Base-by-base conservation (phyloP, 805 yeast species). In the Kodamaea laetipori region DNA sequence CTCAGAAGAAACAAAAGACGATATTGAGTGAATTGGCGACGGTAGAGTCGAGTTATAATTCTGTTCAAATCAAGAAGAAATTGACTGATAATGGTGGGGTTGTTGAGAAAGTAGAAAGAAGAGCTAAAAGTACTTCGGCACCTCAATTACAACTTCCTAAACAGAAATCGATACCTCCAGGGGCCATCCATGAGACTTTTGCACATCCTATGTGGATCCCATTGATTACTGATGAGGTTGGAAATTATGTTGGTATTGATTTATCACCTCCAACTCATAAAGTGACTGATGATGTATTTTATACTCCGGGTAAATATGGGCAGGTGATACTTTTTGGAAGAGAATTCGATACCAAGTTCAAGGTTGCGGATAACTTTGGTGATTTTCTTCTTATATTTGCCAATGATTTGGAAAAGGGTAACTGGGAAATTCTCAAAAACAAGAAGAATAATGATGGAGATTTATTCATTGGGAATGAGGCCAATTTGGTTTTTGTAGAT, bases 121-220 rank as follows among this genome's bases (percentile, higher is more conserved):
- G 17, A 12, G 37, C 44, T 10, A 49, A 46, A 30, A 25, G 41
- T 30, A 27, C 19, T 4, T 19, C 19, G 19, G 17, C 24, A 7
- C 43, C 30, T 12, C 46, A 10, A 17, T 28, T 35, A 19, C 44
- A 17, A 17, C 54, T 56, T 50, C 69, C 60, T 84, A 84, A 42
- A 3, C 76, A 71, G 65, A 74, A 74, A 46, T 82, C 94, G 0
- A 73, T 88, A 11, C 99, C 99, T 6, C 86, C 86, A 13, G 83
- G 82, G 4, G 69, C 82, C 9, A 71, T 90, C 35, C 86, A 86
- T 60, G 75, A 78, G 6, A 80, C 81, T 5, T 94, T 89, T 64
- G 92, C 96, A n/a, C 88, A 88, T 62, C 81, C 88, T 3, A 80
- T 78, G 55, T 92, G 99, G 99, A 84, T 92, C 45, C 99, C 99